phyloP scores from a whole-genome alignment of 371 early-diverging fungal genomes.

The Dinochytrium kinnereticum region DNA sequence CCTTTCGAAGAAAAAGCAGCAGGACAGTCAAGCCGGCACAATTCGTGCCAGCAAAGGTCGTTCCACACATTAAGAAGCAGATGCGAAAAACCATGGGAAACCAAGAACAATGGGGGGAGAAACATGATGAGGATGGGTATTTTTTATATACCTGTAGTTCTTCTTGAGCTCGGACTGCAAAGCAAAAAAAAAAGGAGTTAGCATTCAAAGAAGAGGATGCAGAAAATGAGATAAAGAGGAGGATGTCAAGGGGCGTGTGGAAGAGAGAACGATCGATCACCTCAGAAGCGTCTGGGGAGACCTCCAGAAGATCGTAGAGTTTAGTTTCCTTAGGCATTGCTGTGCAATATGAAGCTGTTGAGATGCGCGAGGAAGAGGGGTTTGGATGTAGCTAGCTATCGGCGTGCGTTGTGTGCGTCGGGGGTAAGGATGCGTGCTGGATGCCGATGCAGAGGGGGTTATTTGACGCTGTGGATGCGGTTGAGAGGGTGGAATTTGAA shows the following conservation, averaged over 20 bases:
- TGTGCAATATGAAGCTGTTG: too few relatives aligned
- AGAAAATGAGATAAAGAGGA: background rate
- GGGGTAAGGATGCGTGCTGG: background rate
- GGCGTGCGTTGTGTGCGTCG: background rate
- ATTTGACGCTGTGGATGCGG: background rate
- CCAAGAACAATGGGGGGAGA: too few relatives aligned
- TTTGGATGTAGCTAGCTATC: too few relatives aligned
- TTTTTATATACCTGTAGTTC: conserved; percentile 32
- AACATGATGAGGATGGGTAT: too few relatives aligned
- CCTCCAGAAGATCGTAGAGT: conserved; percentile 91
- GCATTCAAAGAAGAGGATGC: background rate
- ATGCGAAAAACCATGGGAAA: conserved; percentile 1
- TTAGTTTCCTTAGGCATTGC: conserved; percentile 85
- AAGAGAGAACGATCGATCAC: conserved; percentile 13
- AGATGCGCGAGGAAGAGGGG: background rate
- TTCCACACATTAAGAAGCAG: background rate
- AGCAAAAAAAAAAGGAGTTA: background rate
- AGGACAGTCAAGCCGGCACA: background rate
- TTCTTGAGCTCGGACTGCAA: conserved; percentile 38
- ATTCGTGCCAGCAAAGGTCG: background rate
- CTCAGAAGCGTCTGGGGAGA: conserved; percentile 78
- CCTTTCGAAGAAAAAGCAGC: background rate
- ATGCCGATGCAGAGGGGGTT: background rate
- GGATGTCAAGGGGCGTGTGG: background rate
- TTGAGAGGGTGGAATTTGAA: too few relatives aligned